Conservation (phyloP, 495 filamentous ascomycete species). For the Hypoxylon intermedium region DNA sequence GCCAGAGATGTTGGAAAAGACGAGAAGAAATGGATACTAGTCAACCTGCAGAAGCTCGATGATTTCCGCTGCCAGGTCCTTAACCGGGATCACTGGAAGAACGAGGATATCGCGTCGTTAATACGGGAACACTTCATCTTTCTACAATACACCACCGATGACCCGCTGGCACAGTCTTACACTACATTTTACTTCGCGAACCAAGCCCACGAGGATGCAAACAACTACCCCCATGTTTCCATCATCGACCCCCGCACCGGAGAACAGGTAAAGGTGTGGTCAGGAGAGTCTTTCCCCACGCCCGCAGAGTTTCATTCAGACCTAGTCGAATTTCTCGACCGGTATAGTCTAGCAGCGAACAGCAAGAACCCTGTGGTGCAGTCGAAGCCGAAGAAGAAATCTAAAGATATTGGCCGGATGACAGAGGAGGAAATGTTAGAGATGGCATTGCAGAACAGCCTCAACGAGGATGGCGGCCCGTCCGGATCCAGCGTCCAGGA, state of each 20-base stretch:
- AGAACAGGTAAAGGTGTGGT: constrained; percentile 97
- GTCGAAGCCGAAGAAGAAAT: constrained; percentile 73
- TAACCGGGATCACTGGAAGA: constrained; percentile 96
- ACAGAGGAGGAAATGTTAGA: constrained; percentile 97
- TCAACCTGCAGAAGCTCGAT: constrained; percentile 91
- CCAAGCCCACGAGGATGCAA: constrained; percentile 71
- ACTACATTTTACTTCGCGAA: constrained; percentile 87
- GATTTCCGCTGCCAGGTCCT: constrained; percentile 92
- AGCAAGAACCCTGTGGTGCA: constrained; percentile 91
- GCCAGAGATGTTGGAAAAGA: constrained; percentile 86
- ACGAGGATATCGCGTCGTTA: constrained; percentile 74
- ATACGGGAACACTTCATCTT: constrained; percentile 94
- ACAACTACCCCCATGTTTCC: constrained; percentile 87
- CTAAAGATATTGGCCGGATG: constrained; percentile 81
- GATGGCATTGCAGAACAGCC: constrained; percentile 87
- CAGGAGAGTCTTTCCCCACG: constrained; percentile 77
- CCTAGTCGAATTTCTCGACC: constrained; percentile 92
- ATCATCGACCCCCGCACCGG: constrained; percentile 96
- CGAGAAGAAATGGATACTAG: constrained; percentile 87
- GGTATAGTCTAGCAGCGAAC: constrained; percentile 85
- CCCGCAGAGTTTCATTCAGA: constrained; percentile 85
- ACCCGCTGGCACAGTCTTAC: constrained; percentile 76
- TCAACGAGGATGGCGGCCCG: constrained; percentile 55
- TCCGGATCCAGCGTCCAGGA: constrained; percentile 60
- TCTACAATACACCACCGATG: constrained; percentile 86